A percentile compares a stretch with the other conserved stretches of the same genome.
Evolutionary conservation across 192 early-diverging fungal genomes (phyloP).

Genomic region (Thoreauomyces humboldtii): DNA sequence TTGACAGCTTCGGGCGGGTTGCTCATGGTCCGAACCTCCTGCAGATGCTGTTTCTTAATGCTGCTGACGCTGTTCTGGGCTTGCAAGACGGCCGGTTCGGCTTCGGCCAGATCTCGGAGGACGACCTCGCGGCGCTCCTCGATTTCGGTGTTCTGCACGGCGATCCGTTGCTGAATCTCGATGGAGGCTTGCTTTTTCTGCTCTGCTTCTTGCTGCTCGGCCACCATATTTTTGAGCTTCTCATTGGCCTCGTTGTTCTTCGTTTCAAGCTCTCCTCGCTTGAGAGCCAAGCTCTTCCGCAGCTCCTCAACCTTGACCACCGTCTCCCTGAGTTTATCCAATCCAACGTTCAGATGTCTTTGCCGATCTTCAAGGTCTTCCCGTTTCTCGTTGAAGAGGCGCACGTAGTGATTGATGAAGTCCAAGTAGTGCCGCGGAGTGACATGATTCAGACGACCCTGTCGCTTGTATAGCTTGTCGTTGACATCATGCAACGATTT

Average conservation of each 20-base stretch:
- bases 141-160: slow-evolving; percentile 72
- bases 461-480: slow-evolving; percentile 74
- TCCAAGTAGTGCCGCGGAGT: slow-evolving; percentile 99
- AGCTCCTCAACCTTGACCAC: slow-evolving; percentile 95
- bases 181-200: slow-evolving; percentile 79
- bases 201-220: slow-evolving; percentile 92
- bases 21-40: slow-evolving; percentile 93
- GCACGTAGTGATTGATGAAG: slow-evolving; percentile 91
- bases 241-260: slow-evolving; percentile 92
- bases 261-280: slow-evolving; percentile 77
- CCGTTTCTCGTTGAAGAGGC: slow-evolving; percentile 87
- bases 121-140: slow-evolving; percentile 77
- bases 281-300: slow-evolving; percentile 77
- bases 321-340: slow-evolving; percentile 94
- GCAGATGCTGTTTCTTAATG: slow-evolving; percentile 96
- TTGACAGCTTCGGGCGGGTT: slow-evolving; percentile 97
- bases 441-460: slow-evolving; percentile 78
- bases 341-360: slow-evolving; percentile 94
- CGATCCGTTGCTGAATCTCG: slow-evolving; percentile 74
- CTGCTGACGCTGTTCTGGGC: slow-evolving; percentile 89
- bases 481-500: slow-evolving; percentile 87
- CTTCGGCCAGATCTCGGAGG: slow-evolving; percentile 85
- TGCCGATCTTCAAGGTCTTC: slow-evolving; percentile 97
- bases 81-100: slow-evolving; percentile 94
- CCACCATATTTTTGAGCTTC: slow-evolving; percentile 93